Base-by-base conservation (phyloP, 176 grass and related monocot genomes). In the Bromus sterilis region DNA sequence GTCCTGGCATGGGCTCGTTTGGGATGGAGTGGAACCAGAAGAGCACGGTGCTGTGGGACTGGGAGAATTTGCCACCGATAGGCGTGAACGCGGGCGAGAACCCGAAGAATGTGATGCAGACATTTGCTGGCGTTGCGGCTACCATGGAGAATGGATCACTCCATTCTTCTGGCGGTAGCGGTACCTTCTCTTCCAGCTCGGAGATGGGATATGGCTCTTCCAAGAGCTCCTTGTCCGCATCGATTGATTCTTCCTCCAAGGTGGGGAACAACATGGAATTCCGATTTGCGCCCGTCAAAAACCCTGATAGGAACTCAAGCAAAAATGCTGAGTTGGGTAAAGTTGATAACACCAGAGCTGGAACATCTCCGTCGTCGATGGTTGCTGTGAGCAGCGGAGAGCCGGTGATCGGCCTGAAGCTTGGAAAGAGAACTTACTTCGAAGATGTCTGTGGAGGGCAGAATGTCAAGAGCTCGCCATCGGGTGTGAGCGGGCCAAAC, bases 341-440 rank as follows among this genome's bases (percentile, higher is more conserved):
- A 71, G 72, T 73, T 73, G 77, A 81, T 18, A 51, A 81, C 14
- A 13, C 91, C 20, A 75, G 81, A 13, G 78, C 74, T 53, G 69
- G 28, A 16, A 31, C 42, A 11, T 87, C 84, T 73, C 80, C 66
- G 5, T 67, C 72, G 0, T 57, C 72, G 1, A 77, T 75, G 66
- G 75, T 86, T 57, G 77, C 56, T 14, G 55, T 74, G 39, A 84
- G 67, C 77, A 83, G 67, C 42, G 87, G 59, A 39, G 85, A 89
- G 44, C 89, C 78, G 7, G 84, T 87, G 62, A 83, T 92, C 24
- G 74, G 77, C 37, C 85, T 94, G 48, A 91, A 88, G 24, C 86
- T 94, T 59, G 92, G 92, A 37, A 94, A 94, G 76, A 71, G 84
- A 40, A 93, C 87, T 7, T 93, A 85, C 56, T 91, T 89, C 61